Evolutionary conservation across 208 protist species (phyloP), one percentile per base, ranked within the genome.

Genomic region (Trypanosoma avium): DNA sequence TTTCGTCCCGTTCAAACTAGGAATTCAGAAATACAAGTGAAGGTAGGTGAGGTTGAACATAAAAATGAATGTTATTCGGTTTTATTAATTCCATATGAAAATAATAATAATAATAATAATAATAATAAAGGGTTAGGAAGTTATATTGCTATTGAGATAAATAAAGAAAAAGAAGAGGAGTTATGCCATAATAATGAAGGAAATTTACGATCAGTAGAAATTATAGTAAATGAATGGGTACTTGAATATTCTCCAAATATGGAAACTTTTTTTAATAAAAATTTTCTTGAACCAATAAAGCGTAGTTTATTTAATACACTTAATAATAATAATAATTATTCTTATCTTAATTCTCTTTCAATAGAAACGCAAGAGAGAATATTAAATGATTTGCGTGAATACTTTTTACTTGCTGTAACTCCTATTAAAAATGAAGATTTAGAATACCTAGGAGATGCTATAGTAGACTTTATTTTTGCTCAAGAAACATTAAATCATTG

Each of bases 391-490:
- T n/a, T 83, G 55, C 61, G 63, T 10, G 15, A 58, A 10, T 65
- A 79, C 52, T 54, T 82, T 22, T 27, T 75, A 9, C n/a, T 61
- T 12, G 65, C 75, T 2, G 56, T 82, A 0, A 73, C 53, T 19
- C 70, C 55, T 19, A 19, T 19, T 7, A 66, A 40, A 21, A 77
- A 74, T 58, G 77, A 82, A 53, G 32, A 32, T 46, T 61, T 73
- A 4, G 73, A 74, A 70, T 87, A 81, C 48, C 70, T 83, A 45
- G 81, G 81, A 7, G 77, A 87, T 61, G 73, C 70, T 15, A 43
- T 87, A 10, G 38, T 87, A 15, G 81, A 87, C 55, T 87, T 68
- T 61, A n/a, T 67, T 12, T 17, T 57, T 19, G 50, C 48, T 19
- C 61, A 72, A 19, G 9, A 48, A 36, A 54, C 19, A 12, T 19